These are phyloP conservation scores for Neurospora sp. DNA, from an alignment of 495 filamentous ascomycete genomes.

Conservation along the genomic window DNA sequence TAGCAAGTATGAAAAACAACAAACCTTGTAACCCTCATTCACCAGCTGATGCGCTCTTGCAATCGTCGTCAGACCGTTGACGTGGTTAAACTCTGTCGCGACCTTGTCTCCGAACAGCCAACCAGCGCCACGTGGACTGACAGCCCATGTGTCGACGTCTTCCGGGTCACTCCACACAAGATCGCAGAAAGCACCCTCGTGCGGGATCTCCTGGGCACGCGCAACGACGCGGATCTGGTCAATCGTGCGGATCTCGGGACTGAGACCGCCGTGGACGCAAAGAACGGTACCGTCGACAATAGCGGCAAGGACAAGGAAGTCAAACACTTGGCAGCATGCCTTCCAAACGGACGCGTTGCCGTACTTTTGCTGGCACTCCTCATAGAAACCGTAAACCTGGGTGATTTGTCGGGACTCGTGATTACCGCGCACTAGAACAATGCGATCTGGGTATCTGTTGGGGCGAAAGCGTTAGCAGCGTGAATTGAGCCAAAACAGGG, in stretches of 20 bases:
- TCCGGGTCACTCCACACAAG: slow-evolving; percentile 98
- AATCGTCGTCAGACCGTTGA: slow-evolving; percentile 90
- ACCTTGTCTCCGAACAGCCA: slow-evolving; percentile 98
- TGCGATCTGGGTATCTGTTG: slow-evolving; percentile 78
- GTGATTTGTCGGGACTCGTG: slow-evolving; percentile 98
- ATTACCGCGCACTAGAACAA: slow-evolving; percentile 93
- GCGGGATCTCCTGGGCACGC: slow-evolving; percentile 92
- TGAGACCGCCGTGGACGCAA: slow-evolving; percentile 94
- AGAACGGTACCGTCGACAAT: slow-evolving; percentile 96
- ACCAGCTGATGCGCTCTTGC: slow-evolving; percentile 94
- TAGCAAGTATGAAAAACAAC: no score
- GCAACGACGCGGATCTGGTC: slow-evolving; percentile 97
- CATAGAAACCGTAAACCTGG: slow-evolving; percentile 98
- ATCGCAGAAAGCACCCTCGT: slow-evolving; percentile 97
- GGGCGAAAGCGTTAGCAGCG: slow-evolving; percentile 16
- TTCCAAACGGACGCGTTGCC: slow-evolving; percentile 99
- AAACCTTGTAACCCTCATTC: slow-evolving; percentile 92
- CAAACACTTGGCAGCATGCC: slow-evolving; percentile 96
- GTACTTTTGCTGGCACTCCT: slow-evolving; percentile 96
- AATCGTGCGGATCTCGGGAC: slow-evolving; percentile 89
- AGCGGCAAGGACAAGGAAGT: slow-evolving; percentile 91
- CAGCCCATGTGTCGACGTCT: slow-evolving; percentile 96
- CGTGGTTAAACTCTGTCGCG: slow-evolving; percentile 97
- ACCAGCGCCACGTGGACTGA: slow-evolving; percentile 86
- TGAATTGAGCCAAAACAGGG: neutral